Conservation (phyloP, 257 asterid species). For the Solanum chiquidenum region DNA sequence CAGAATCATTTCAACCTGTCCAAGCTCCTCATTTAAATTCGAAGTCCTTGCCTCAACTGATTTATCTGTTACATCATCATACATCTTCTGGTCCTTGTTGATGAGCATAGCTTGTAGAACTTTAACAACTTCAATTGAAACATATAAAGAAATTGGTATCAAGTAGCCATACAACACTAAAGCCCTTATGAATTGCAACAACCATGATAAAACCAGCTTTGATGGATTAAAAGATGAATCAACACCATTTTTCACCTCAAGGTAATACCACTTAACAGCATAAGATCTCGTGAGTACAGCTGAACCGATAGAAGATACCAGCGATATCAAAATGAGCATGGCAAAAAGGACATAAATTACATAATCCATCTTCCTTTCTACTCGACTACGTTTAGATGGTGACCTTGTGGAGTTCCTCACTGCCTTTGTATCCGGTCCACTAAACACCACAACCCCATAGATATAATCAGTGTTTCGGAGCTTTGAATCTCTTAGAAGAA, state of each 20-base stretch:
- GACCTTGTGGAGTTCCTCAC: conserved; percentile 88
- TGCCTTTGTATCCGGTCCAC: conserved; percentile 86
- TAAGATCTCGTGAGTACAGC: conserved; percentile 55
- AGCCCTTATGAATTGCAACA: conserved; percentile 74
- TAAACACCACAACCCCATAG: conserved; percentile 79
- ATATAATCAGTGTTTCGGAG: conserved; percentile 74
- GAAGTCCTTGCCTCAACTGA: conserved; percentile 94
- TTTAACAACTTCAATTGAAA: conserved; percentile 85
- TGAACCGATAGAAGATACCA: conserved; percentile 69
- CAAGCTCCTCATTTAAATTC: conserved; percentile 85
- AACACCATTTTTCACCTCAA: conserved; percentile 39
- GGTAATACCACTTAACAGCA: conserved; percentile 80
- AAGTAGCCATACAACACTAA: conserved; percentile 82
- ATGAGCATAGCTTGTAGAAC: conserved; percentile 85
- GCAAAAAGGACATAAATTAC: conserved; percentile 76
- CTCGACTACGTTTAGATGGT: conserved; percentile 83
- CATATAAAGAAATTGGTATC: conserved; percentile 90
- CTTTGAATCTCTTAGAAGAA: conserved; percentile 91
- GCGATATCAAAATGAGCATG: conserved; percentile 55
- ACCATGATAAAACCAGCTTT: conserved; percentile 42
- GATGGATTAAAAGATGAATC: conserved; percentile 45
- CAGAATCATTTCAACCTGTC: conserved; percentile 81
- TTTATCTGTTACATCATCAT: conserved; percentile 74
- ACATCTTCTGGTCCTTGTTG: conserved; percentile 74
- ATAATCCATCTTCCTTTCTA: conserved; percentile 87